These are phyloP conservation scores for Starmerella roubikii DNA, from an alignment of 805 yeast species.

Conservation along the genomic window DNA sequence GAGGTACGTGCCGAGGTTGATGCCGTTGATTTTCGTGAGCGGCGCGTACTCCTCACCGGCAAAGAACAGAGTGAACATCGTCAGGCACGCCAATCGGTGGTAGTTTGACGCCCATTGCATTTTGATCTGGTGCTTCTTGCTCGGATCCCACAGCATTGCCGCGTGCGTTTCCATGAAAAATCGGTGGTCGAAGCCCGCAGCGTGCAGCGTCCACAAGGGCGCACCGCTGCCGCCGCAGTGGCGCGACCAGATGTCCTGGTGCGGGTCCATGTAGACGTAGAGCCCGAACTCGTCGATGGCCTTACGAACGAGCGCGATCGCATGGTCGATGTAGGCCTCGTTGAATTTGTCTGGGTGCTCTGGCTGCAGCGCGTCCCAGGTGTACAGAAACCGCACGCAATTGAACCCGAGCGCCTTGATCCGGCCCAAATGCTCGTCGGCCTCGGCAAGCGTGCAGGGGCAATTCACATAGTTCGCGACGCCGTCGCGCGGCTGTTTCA, in stretches of 20 bases:
- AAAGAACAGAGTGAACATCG: constrained; percentile 83
- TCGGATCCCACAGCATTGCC: constrained; percentile 57
- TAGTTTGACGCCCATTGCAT: constrained; percentile 92
- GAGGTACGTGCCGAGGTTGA: constrained; percentile 63
- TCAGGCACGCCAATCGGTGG: constrained; percentile 52
- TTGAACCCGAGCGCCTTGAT: constrained; percentile 74
- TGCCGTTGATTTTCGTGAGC: constrained; percentile 51
- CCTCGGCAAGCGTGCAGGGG: constrained; percentile 66
- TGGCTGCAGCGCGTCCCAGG: constrained; percentile 91
- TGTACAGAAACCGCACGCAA: constrained; percentile 58
- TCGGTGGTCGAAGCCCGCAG: constrained; percentile 76
- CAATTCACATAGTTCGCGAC: constrained; percentile 58
- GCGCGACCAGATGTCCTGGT: constrained; percentile 90
- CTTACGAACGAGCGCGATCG: constrained; percentile 46
- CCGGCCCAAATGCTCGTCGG: constrained; percentile 51
- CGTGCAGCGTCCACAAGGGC: constrained; percentile 81
- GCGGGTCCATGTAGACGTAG: constrained; percentile 74
- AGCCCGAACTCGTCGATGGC: constrained; percentile 46
- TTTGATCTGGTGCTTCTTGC: constrained; percentile 31
- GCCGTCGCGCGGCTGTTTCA: constrained; percentile 45
- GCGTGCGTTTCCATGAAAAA: constrained; percentile 57
- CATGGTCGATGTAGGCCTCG: constrained; percentile 57
- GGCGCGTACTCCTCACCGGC: constrained; percentile 69
- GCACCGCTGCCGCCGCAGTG: constrained; percentile 90
- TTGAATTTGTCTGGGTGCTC: constrained; percentile 74